Evolutionary conservation across 2,329 filamentous ascomycete species (phyloP).

Genomic region (Podosphaera xanthii): DNA sequence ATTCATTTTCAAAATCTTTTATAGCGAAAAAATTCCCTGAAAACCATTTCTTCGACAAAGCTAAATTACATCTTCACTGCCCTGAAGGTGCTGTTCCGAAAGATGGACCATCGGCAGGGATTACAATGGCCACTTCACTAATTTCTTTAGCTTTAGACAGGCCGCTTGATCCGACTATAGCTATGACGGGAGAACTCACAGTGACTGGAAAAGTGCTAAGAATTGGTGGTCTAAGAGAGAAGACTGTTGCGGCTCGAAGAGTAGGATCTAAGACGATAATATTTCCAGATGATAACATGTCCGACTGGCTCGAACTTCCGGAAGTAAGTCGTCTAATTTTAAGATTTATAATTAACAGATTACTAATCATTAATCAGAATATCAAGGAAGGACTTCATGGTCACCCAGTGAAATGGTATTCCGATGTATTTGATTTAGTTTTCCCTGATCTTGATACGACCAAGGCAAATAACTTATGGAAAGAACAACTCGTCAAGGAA

Average conservation of each 20-base stretch:
- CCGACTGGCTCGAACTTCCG: conserved; percentile 90
- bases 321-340: conserved; percentile 40
- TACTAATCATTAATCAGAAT: conserved; percentile 36
- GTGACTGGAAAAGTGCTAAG: conserved; percentile 89
- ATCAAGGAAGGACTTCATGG: conserved; percentile 94
- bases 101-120: conserved; percentile 78
- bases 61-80: conserved; percentile 84
- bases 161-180: conserved; percentile 61
- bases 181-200: conserved; percentile 95
- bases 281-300: conserved; percentile 87
- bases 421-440: conserved; percentile 74
- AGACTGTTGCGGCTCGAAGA: conserved; percentile 83
- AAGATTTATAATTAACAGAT: not conserved
- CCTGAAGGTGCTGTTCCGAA: conserved; percentile 92
- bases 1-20: conserved; percentile 81
- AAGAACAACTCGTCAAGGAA: conserved; percentile 17
- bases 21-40: conserved; percentile 68
- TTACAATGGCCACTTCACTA: conserved; percentile 93
- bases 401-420: conserved; percentile 79
- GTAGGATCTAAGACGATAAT: conserved; percentile 85
- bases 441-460: conserved; percentile 62
- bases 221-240: conserved; percentile 85
- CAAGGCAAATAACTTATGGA: conserved; percentile 42
- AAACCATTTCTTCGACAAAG: conserved; percentile 92
- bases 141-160: conserved; percentile 64